Base-by-base conservation (phyloP, 805 yeast species). In the Candida pini region DNA sequence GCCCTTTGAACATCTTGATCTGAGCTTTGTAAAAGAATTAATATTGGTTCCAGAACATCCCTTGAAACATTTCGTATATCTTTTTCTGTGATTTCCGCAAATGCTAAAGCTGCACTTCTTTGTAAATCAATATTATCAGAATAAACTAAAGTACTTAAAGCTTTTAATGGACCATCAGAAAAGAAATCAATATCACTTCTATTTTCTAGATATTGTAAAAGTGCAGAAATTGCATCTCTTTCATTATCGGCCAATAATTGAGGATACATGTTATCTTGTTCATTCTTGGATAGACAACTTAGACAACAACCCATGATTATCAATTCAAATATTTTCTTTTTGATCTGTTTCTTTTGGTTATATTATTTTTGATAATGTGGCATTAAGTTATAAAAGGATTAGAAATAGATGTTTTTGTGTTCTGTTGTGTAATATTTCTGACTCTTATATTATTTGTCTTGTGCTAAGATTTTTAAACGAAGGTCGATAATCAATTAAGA, bases 1-100 rank as follows among this genome's bases (percentile, higher is more conserved):
- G 98, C 98, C 35, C 97, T 74, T 64, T 92, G 97, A 24, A 92
- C 96, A 63, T 92, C 98, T 37, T 89, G 75, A 59, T 92, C 98
- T 14, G 81, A 69, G 41, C 84, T 76, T 58, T 90, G 96, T 45
- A 92, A 68, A 32, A 92, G 69, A 31, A 87, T 84, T 41, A 92
- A 69, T 27, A 92, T 89, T 32, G 97, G 98, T 59, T 92, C 97
- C 47, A 92, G 68, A 3, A 90, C 96, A 47, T 87, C 95, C 38
- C 94, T 71, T 49, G 82, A 81, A 22, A 92, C 97, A 26, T 90
- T 82, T 44, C 92, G 75, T 25, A 88, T 94, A 54, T 88, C 95
- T 58, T 92, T 92, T 56, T 92, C 98, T 25, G 98, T 92, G 37
- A 92, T 90, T 60, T 92, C 98, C 12, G 97, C 97, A 69, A 92